A percentile compares a stretch with the other conserved stretches of the same genome.
Conservation (phyloP, 345 rosid genomes). For the Raphanus sativus region DNA sequence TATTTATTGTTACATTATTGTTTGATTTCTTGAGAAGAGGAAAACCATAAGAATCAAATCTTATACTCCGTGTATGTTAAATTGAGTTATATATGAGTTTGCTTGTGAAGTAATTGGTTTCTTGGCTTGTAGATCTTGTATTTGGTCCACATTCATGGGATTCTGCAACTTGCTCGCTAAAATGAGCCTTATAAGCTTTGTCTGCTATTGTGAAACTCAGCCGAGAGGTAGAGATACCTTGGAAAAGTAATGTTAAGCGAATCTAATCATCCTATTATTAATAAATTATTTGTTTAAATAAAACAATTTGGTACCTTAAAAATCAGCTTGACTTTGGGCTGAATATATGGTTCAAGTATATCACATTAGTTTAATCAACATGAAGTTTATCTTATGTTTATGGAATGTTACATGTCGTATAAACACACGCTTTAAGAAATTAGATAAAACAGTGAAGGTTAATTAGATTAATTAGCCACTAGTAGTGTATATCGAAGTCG, state of each 20-base stretch:
- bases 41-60: constrained; percentile 29
- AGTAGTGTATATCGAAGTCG: background rate
- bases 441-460: too few species aligned
- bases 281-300: background rate
- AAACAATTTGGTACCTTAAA: constrained; percentile 25
- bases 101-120: constrained; percentile 35
- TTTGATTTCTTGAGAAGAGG: constrained; percentile 31
- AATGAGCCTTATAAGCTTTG: constrained; percentile 15
- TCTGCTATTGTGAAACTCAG: constrained; percentile 23
- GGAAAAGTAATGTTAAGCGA: background rate
- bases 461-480: background rate
- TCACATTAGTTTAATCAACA: constrained; percentile 18
- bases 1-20: background rate
- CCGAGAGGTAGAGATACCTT: constrained; percentile 3
- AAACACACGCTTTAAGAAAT: background rate
- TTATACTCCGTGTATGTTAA: background rate
- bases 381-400: constrained; percentile 1
- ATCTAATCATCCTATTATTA: background rate
- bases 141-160: constrained; percentile 23
- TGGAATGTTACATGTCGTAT: constrained; percentile 24
- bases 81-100: constrained; percentile 15
- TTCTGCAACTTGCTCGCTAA: constrained; percentile 27
- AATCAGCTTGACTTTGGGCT: constrained; percentile 16
- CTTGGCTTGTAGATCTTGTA: constrained; percentile 38
- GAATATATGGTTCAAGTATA: background rate